Base-by-base conservation (phyloP, 2,329 filamentous ascomycete species). In the Fusarium devonianum region DNA sequence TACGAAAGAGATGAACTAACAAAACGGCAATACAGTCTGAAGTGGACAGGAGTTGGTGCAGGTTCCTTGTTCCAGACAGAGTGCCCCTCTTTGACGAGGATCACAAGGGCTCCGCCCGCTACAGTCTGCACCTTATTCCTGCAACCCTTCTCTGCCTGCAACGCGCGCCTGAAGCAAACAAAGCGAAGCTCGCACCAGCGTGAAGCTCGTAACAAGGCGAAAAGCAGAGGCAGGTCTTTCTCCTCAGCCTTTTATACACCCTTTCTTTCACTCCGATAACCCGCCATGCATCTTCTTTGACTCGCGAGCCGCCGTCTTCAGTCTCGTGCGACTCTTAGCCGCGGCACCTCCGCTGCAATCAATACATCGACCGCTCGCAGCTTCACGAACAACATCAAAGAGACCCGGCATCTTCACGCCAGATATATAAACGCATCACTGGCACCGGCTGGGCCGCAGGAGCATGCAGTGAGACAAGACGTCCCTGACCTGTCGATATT, bases 241-340 rank as follows among this genome's bases (percentile, higher is more conserved):
- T 42, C 29, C 16, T n/a, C 33, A 11, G 17, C 23, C 37, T 21
- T 16, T 17, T 28, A 16, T n/a, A 14, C 7, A 26, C n/a, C 37
- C 6, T 40, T 17, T 32, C 19, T 44, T 49, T 49, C 39, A 28
- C 16, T 48, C 46, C 42, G 41, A 29, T 26, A 11, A 47, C 32
- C n/a, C 53, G 55, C 35, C 40, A 70, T 70, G 68, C 58, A 49
- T 56, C 49, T 61, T 26, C 50, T 57, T 49, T 70, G 67, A 69
- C 61, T 65, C 28, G 34, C 48, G 47, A 46, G 37, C 49, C 56
- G 55, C 49, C 53, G 52, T 41, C 39, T 56, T 52, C 57, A 66
- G 53, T 54, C 56, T 62, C 54, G 60, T 47, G 60, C 62, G 42
- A 58, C 50, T 48, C 30, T 62, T 26, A 25, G 9, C 26, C 33